phyloP scores from a whole-genome alignment of 2,329 filamentous ascomycete genomes.

The Bipolaris gigantea region DNA sequence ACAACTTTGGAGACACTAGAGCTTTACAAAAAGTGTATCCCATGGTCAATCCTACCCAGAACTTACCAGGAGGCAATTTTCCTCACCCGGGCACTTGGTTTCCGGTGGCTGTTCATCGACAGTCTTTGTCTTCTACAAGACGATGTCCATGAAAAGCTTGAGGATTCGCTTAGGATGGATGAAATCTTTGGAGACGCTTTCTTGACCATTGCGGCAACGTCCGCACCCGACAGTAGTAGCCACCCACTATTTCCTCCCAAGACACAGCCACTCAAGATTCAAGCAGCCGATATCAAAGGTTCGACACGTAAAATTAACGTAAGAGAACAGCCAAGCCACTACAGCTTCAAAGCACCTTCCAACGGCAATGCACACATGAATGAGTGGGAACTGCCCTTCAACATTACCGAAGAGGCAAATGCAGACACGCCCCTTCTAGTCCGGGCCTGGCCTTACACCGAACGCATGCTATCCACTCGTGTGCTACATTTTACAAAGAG shows the following conservation, averaged over 20 bases:
- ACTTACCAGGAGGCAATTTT: constrained; percentile 42
- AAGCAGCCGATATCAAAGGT: constrained; percentile 39
- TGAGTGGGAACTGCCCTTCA: constrained; percentile 40
- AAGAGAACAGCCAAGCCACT: constrained; percentile 41
- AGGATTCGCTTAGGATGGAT: constrained; percentile 34
- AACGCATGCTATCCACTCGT: constrained; percentile 37
- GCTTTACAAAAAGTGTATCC: constrained; percentile 32
- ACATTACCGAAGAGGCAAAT: constrained; percentile 34
- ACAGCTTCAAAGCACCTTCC: constrained; percentile 43
- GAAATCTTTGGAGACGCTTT: constrained; percentile 38
- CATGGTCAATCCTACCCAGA: constrained; percentile 34
- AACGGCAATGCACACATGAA: constrained; percentile 41
- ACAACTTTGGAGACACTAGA: constrained; percentile 34
- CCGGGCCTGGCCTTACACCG: constrained; percentile 40
- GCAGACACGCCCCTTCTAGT: constrained; percentile 37
- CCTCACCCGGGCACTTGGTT: constrained; percentile 40
- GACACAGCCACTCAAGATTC: constrained; percentile 35
- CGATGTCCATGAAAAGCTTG: constrained; percentile 30
- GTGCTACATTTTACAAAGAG: constrained; percentile 41
- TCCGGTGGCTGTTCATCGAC: constrained; percentile 45
- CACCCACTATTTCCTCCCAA: constrained; percentile 32
- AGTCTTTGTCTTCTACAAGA: constrained; percentile 40
- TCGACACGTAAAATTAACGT: constrained; percentile 37
- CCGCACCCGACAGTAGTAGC: constrained; percentile 32
- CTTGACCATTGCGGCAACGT: constrained; percentile 41